A percentile compares a stretch with the other conserved stretches of the same genome.
These are phyloP conservation scores for Zygosaccharomyces rouxii DNA, from an alignment of 805 yeast genomes.

Conservation along the genomic window DNA sequence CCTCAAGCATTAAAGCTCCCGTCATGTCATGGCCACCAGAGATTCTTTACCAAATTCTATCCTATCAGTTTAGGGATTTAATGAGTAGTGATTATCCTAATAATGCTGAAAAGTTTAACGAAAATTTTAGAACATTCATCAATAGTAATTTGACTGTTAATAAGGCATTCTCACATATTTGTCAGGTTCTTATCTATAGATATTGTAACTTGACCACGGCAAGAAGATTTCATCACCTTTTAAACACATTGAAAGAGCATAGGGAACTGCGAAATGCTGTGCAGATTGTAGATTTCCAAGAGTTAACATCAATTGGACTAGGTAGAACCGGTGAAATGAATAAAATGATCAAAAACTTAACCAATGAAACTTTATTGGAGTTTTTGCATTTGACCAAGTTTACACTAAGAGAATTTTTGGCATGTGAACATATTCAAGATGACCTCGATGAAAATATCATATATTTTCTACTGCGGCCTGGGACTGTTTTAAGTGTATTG, in stretches of 20 bases:
- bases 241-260: slow-evolving; percentile 47
- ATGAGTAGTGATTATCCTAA: slow-evolving; percentile 48
- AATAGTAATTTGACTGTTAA: slow-evolving; percentile 52
- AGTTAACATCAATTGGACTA: slow-evolving; percentile 81
- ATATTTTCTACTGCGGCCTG: slow-evolving; percentile 28
- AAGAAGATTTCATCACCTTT: slow-evolving; percentile 67
- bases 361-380: slow-evolving; percentile 61
- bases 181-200: slow-evolving; percentile 55
- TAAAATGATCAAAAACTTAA: slow-evolving; percentile 86
- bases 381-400: slow-evolving; percentile 58
- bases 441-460: slow-evolving; percentile 58
- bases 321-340: slow-evolving; percentile 90
- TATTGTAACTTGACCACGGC: slow-evolving; percentile 77
- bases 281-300: slow-evolving; percentile 77
- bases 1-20: background rate
- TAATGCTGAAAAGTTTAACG: slow-evolving; percentile 40
- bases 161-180: slow-evolving; percentile 53
- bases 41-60: slow-evolving; percentile 50
- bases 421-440: slow-evolving; percentile 79
- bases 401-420: slow-evolving; percentile 71
- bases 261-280: slow-evolving; percentile 52
- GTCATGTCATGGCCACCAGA: slow-evolving; percentile 43
- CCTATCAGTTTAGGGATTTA: slow-evolving; percentile 49
- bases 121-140: slow-evolving; percentile 48
- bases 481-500: slow-evolving; percentile 52